Evolutionary conservation across 257 asterid species (phyloP), one percentile per base, ranked within the genome.

Genomic region (Lantana camara): DNA sequence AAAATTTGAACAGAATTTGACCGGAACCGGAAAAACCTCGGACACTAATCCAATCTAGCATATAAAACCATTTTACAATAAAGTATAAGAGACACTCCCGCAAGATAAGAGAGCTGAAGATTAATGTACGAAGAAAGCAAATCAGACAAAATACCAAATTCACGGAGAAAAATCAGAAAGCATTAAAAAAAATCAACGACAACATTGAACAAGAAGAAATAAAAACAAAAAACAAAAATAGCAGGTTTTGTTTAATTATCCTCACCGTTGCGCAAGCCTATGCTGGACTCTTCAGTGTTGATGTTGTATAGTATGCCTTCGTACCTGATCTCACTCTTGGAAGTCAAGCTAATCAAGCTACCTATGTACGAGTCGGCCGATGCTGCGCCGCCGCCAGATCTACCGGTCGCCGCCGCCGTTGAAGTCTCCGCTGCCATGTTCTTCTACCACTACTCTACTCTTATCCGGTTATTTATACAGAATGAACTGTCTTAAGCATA

Each of bases 241-340:
- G 16, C 0, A 34, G 29, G 9, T 42, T 7, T 20, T 15, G 7
- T 27, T 10, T 0, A 21, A 44, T 38, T 38, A 49, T 17, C 54
- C 66, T 64, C 76, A 91, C 98, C 96, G 85, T 83, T 92, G 47
- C 95, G 89, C 44, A 92, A 79, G 40, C 96, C 98, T 80, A 92
- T 92, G 83, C 96, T 92, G 56, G 98, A 86, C 83, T 92, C 98
- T 9, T 89, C 97, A 44, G 98, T 85, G 78, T 89, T 92, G 83
- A 92, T 92, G 77, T 86, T 86, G 82, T 83, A 82, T 10, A 91
- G 76, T 62, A 91, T 75, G 15, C 98, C 98, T 65, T 91, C 98
- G 30, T 92, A 92, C 63, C 97, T 85, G 84, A 92, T 92, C 86
- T 92, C 96, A 64, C 97, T 92, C 81, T 89, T 92, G 29, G 98